Evolutionary conservation across 2,329 filamentous ascomycete species (phyloP).

Genomic region (Colletotrichum acutatum): DNA sequence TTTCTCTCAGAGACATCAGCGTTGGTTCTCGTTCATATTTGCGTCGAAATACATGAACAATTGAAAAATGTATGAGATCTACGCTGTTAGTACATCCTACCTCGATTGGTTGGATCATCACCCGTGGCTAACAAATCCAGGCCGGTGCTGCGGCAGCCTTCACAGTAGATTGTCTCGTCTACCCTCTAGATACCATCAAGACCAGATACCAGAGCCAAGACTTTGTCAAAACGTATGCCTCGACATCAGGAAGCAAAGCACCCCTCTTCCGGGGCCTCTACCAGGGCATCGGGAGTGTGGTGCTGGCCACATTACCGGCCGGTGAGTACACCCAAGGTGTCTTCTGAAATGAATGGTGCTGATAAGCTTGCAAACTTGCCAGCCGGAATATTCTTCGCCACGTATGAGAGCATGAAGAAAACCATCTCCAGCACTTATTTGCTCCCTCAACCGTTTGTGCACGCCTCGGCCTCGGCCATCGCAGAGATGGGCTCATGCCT

Average conservation of each 20-base stretch:
- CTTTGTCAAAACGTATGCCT: constrained; percentile 74
- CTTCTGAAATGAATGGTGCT: background rate
- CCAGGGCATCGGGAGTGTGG: constrained; percentile 86
- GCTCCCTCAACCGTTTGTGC: constrained; percentile 75
- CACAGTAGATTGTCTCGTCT: constrained; percentile 85
- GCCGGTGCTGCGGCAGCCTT: constrained; percentile 88
- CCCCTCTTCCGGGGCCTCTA: constrained; percentile 80
- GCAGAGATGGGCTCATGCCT: constrained; percentile 88
- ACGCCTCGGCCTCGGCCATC: constrained; percentile 77
- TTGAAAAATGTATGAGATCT: constrained; percentile 36
- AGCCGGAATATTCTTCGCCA: constrained; percentile 91
- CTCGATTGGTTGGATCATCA: background rate
- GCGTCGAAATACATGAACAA: background rate
- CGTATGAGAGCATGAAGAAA: constrained; percentile 82
- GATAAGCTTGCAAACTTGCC: background rate
- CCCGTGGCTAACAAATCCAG: constrained; percentile 53
- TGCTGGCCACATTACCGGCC: constrained; percentile 89
- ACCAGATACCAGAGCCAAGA: constrained; percentile 85
- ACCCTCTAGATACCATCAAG: constrained; percentile 90
- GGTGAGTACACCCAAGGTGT: constrained; percentile 60
- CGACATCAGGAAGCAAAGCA: constrained; percentile 63
- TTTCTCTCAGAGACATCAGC: background rate
- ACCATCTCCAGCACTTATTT: constrained; percentile 64
- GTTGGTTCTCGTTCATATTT: too few species aligned
- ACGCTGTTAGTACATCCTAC: constrained; percentile 24